phyloP scores from a whole-genome alignment of 148 eudicot species.

The Camellia granthamiana region DNA sequence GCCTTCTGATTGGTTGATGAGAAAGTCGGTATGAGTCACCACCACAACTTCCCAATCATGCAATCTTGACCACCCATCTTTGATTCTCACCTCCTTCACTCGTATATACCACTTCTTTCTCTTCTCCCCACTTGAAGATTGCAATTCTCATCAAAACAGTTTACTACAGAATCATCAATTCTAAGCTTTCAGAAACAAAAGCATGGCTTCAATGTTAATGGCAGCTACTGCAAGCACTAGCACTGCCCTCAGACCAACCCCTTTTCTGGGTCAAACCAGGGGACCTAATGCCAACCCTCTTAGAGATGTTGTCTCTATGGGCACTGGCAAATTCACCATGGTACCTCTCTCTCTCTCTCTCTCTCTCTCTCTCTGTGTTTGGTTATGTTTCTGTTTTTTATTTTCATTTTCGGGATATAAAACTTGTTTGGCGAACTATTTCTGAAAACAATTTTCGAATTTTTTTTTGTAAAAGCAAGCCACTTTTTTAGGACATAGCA shows the following conservation, averaged over 20 bases:
- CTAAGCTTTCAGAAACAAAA: neutral
- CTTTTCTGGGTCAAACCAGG: slow-evolving; percentile 72
- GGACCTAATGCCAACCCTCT: slow-evolving; percentile 53
- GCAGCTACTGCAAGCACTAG: slow-evolving; percentile 47
- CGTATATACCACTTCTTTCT: slow-evolving; percentile 4
- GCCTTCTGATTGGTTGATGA: slow-evolving; percentile 55
- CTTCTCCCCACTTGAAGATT: slow-evolving; percentile 13
- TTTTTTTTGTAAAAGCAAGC: too few species aligned
- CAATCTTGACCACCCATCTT: slow-evolving; percentile 38
- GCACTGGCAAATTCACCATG: slow-evolving; percentile 61
- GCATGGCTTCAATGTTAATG: slow-evolving; percentile 57
- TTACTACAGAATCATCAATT: neutral
- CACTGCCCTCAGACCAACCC: slow-evolving; percentile 60
- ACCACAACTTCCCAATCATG: slow-evolving; percentile 39
- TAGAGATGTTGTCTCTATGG: slow-evolving; percentile 69
- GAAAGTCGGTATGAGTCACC: slow-evolving; percentile 10
- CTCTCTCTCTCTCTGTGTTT: neutral
- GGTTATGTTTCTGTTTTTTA: too few species aligned
- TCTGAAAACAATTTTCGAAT: too few species aligned
- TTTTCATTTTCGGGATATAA: neutral
- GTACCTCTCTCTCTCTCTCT: slow-evolving; percentile 27
- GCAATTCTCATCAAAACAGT: neutral
- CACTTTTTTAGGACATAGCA: too few species aligned
- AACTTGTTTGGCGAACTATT: too few species aligned
- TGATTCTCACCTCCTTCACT: slow-evolving; percentile 11